Conservation (phyloP, 306 rosid genomes). For the Cucumis hystrix region DNA sequence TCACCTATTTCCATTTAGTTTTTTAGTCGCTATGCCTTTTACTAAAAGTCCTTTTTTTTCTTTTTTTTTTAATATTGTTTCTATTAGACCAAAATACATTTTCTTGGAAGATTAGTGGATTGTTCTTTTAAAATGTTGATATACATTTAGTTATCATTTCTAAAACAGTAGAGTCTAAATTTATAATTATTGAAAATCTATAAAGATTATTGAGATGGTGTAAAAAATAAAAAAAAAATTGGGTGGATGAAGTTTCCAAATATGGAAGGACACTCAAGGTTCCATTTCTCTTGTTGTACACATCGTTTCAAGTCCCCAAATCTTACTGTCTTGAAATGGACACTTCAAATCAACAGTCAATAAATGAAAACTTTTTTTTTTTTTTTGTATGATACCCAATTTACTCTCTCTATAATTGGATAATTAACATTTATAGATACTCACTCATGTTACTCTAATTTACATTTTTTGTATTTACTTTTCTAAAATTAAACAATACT, state of each 20-base stretch:
- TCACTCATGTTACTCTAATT: background rate
- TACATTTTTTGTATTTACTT: background rate
- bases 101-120: too few species aligned
- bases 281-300: background rate
- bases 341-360: background rate
- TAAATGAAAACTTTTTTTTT: background rate
- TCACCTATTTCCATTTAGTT: background rate
- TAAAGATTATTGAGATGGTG: too few species aligned
- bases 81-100: background rate
- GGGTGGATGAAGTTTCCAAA: background rate
- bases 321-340: constrained; percentile 4
- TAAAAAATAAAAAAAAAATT: background rate
- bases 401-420: background rate
- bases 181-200: too few species aligned
- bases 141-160: too few species aligned
- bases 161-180: too few species aligned
- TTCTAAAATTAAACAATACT: background rate
- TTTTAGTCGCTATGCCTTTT: background rate
- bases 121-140: too few species aligned
- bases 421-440: constrained; percentile 1
- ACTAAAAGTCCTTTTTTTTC: background rate
- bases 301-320: background rate
- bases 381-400: background rate
- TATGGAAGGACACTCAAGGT: background rate
- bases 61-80: background rate